These are phyloP conservation scores for Suhomyces kunorum DNA, from an alignment of 1,139 yeast species.

Conservation along the genomic window DNA sequence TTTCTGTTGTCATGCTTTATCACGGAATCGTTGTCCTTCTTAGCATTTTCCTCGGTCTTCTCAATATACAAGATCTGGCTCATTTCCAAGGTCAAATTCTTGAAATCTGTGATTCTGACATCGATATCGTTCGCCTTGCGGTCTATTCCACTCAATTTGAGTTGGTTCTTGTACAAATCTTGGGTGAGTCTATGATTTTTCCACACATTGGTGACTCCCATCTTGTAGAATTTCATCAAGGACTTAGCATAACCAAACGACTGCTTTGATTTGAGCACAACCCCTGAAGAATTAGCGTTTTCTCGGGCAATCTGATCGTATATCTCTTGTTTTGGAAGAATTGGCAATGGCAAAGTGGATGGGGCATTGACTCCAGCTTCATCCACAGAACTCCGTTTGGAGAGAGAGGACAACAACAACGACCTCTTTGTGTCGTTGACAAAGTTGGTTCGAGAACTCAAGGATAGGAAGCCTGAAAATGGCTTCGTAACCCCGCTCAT, in stretches of 20 bases:
- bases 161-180: constrained; percentile 23
- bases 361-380: constrained; percentile 29
- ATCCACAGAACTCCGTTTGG: not conserved
- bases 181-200: constrained; percentile 29
- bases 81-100: constrained; percentile 35
- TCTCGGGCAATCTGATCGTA: constrained; percentile 27
- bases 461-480: constrained; percentile 1
- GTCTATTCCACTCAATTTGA: constrained; percentile 29
- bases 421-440: constrained; percentile 2
- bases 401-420: not conserved
- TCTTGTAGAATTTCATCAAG: constrained; percentile 48
- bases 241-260: constrained; percentile 41
- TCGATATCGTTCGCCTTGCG: constrained; percentile 28
- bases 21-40: constrained; percentile 22
- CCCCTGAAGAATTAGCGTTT: constrained; percentile 23
- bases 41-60: constrained; percentile 27
- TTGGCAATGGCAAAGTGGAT: constrained; percentile 40
- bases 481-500: constrained; percentile 9
- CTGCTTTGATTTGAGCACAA: constrained; percentile 36
- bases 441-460: constrained; percentile 1
- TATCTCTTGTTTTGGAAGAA: constrained; percentile 34
- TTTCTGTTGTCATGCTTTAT: constrained; percentile 18
- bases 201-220: constrained; percentile 57
- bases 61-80: constrained; percentile 38
- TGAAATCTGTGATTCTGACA: constrained; percentile 30